phyloP scores from a whole-genome alignment of 2,329 filamentous ascomycete species.

The Xylaria digitata region DNA sequence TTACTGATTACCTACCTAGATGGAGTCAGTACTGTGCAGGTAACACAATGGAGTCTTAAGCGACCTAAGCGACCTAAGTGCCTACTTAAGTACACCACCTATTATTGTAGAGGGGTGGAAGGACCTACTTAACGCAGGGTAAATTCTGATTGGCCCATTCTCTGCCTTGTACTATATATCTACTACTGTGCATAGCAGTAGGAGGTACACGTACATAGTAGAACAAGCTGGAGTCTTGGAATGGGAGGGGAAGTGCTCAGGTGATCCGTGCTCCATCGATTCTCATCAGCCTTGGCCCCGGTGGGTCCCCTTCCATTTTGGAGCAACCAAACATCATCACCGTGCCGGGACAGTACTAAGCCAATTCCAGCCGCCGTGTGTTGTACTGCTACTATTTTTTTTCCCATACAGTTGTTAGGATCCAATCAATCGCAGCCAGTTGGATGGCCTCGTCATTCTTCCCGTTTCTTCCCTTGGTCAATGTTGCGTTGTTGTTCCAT shows the following conservation, averaged over 20 bases:
- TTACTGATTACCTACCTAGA: too few relatives aligned
- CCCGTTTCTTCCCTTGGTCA: slow-evolving; percentile 42
- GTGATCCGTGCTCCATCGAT: slow-evolving; percentile 24
- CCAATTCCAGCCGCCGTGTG: slow-evolving; percentile 25
- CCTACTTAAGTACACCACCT: background rate
- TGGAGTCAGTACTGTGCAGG: too few relatives aligned
- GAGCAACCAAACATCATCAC: slow-evolving; percentile 26
- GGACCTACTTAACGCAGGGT: too few relatives aligned
- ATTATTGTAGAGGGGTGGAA: too few relatives aligned
- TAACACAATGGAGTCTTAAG: too few relatives aligned
- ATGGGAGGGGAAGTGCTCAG: background rate
- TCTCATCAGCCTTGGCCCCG: slow-evolving; percentile 13
- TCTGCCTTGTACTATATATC: too few relatives aligned
- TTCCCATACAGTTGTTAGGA: slow-evolving; percentile 41
- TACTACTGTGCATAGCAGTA: too few relatives aligned
- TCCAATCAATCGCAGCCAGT: slow-evolving; percentile 46
- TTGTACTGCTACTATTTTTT: slow-evolving; percentile 36
- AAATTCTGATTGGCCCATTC: background rate
- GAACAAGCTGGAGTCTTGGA: background rate
- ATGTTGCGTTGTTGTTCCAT: slow-evolving; percentile 40
- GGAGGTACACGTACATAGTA: too few relatives aligned
- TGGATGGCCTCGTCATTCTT: slow-evolving; percentile 49
- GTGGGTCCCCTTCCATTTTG: slow-evolving; percentile 15
- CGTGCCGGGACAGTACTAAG: too few relatives aligned
- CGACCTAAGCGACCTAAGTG: too few relatives aligned